phyloP scores from a whole-genome alignment of 495 filamentous ascomycete species.

The Hypomontagnella monticulosa region DNA sequence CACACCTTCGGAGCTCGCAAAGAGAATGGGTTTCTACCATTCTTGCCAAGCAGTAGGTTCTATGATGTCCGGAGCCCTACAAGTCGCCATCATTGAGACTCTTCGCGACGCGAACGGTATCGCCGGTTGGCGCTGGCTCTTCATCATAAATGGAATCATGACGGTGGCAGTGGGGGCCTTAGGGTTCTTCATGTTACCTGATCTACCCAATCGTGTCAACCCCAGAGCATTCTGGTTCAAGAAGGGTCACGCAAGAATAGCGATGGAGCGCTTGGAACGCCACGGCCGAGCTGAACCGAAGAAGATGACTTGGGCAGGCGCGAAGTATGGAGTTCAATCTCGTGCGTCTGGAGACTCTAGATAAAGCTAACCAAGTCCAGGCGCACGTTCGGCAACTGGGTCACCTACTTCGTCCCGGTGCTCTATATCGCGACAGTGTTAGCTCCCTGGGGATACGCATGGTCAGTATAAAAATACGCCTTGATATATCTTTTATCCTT shows the following conservation, averaged over 20 bases:
- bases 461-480: no score
- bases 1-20: slow-evolving; percentile 49
- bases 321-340: slow-evolving; percentile 32
- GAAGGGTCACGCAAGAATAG: slow-evolving; percentile 40
- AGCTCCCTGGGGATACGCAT: slow-evolving; percentile 52
- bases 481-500: no score
- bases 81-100: slow-evolving; percentile 61
- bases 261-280: slow-evolving; percentile 45
- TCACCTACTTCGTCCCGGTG: slow-evolving; percentile 49
- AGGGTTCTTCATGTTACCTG: slow-evolving; percentile 62
- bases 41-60: slow-evolving; percentile 52
- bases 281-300: slow-evolving; percentile 50
- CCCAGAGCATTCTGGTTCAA: slow-evolving; percentile 52
- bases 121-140: slow-evolving; percentile 68
- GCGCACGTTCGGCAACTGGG: slow-evolving; percentile 49
- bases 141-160: slow-evolving; percentile 59
- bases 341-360: neutral
- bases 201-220: slow-evolving; percentile 55
- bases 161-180: slow-evolving; percentile 57
- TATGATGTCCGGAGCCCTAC: slow-evolving; percentile 59
- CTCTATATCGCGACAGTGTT: slow-evolving; percentile 52
- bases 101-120: slow-evolving; percentile 59
- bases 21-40: slow-evolving; percentile 56
- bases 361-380: slow-evolving; percentile 29
- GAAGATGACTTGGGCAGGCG: slow-evolving; percentile 49